Evolutionary conservation across 768 basidiomycete species (phyloP).

Genomic region (Termitomyces sp.): DNA sequence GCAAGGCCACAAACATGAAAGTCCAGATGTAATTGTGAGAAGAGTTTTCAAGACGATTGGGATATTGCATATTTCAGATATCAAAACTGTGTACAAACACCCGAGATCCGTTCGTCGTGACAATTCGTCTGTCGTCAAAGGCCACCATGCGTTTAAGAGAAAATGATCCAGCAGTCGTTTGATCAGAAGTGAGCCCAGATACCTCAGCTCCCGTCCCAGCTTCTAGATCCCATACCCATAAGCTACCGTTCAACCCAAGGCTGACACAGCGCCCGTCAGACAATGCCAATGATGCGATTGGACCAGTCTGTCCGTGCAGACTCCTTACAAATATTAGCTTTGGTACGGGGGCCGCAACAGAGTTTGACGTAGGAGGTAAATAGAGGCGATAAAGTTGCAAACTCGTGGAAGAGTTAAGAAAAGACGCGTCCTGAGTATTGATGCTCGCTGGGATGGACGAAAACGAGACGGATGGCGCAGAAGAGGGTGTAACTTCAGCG

Average conservation of each 20-base stretch:
- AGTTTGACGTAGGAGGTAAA: constrained; percentile 42
- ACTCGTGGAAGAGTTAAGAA: constrained; percentile 36
- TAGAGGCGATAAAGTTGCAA: constrained; percentile 74
- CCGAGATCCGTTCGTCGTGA: constrained; percentile 39
- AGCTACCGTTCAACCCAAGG: constrained; percentile 60
- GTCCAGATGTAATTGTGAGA: background rate
- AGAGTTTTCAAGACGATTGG: background rate
- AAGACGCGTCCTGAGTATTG: background rate
- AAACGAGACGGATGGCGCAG: constrained; percentile 14
- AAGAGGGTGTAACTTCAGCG: constrained; percentile 27
- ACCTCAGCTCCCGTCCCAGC: constrained; percentile 42
- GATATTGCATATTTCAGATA: constrained; percentile 27
- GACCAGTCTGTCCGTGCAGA: constrained; percentile 63
- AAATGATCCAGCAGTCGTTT: background rate
- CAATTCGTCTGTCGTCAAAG: constrained; percentile 73
- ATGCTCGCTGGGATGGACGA: constrained; percentile 3
- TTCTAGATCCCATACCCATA: constrained; percentile 89
- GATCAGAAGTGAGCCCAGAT: constrained; percentile 19
- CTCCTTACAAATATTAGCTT: constrained; percentile 69
- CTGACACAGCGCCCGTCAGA: constrained; percentile 83
- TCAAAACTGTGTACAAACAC: constrained; percentile 54
- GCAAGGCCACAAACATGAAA: background rate
- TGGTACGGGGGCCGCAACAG: constrained; percentile 46
- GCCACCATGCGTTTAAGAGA: constrained; percentile 39
- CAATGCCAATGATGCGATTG: constrained; percentile 61